Evolutionary conservation across 139 green algal species (phyloP).

Genomic region (Microglena sp.): DNA sequence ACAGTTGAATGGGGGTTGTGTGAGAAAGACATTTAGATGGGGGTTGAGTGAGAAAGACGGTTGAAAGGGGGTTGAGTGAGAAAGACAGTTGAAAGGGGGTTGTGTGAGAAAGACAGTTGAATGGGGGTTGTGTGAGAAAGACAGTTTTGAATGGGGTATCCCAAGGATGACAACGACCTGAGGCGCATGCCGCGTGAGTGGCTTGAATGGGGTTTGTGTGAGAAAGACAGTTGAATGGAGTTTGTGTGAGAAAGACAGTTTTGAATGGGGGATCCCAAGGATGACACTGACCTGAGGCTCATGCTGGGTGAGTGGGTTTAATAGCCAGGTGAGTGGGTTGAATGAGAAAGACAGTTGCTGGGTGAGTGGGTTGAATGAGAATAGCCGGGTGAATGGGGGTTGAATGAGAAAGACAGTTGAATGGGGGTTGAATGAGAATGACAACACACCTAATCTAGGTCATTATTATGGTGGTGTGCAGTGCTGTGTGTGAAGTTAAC

Average conservation of each 20-base stretch:
- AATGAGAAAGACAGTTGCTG: too few relatives aligned
- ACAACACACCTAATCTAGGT: too few relatives aligned
- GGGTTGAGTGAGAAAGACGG: neutral
- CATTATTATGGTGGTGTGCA: too few relatives aligned
- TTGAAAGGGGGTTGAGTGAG: too few relatives aligned
- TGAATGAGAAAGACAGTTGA: neutral
- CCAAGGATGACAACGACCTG: conserved; percentile 43
- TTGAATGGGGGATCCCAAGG: too few relatives aligned
- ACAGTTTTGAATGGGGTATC: too few relatives aligned
- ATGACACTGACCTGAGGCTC: conserved; percentile 53
- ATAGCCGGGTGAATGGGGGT: too few relatives aligned
- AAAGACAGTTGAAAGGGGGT: neutral
- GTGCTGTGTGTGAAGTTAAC: too few relatives aligned
- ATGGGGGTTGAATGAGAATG: neutral
- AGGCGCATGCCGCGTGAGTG: neutral
- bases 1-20: neutral
- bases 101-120: neutral
- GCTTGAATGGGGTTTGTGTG: neutral
- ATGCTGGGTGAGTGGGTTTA: conserved; percentile 37
- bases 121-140: too few relatives aligned
- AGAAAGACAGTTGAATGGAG: neutral
- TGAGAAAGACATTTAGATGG: neutral
- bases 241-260: neutral
- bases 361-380: neutral
- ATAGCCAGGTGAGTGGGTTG: too few relatives aligned